Evolutionary conservation across 805 yeast species (phyloP).

Genomic region (Cyberlindnera saturnus): DNA sequence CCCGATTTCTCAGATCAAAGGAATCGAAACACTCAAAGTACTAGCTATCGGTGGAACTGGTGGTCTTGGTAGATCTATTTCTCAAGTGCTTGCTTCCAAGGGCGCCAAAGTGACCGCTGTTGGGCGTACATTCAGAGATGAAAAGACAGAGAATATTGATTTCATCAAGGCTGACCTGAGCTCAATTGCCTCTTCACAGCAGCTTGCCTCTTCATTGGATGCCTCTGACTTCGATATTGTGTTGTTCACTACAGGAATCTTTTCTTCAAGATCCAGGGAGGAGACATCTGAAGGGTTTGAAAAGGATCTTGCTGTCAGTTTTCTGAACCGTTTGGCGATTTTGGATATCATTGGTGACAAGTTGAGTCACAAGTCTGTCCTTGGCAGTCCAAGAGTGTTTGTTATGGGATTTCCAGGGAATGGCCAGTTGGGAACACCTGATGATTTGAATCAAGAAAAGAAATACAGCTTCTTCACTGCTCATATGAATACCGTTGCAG

Average conservation of each 20-base stretch:
- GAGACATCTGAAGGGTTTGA: slow-evolving; percentile 34
- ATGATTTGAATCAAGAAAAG: slow-evolving; percentile 30
- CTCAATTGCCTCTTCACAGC: slow-evolving; percentile 21
- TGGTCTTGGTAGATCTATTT: slow-evolving; percentile 34
- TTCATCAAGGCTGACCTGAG: slow-evolving; percentile 31
- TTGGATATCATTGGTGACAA: slow-evolving; percentile 23
- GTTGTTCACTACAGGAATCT: slow-evolving; percentile 36
- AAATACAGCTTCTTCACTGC: slow-evolving; percentile 24
- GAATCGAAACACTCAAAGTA: slow-evolving; percentile 1
- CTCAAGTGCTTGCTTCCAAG: slow-evolving; percentile 17
- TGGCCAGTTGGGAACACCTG: slow-evolving; percentile 26
- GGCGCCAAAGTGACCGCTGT: slow-evolving; percentile 32
- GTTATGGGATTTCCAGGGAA: slow-evolving; percentile 36
- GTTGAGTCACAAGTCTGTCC: slow-evolving; percentile 10
- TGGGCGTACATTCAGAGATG: slow-evolving; percentile 30
- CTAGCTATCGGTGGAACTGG: slow-evolving; percentile 36
- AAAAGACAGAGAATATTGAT: slow-evolving; percentile 18
- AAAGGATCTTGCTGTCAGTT: slow-evolving; percentile 33
- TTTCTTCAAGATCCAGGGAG: slow-evolving; percentile 27
- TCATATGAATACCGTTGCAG: slow-evolving; percentile 38
- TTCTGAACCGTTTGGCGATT: slow-evolving; percentile 29
- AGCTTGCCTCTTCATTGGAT: slow-evolving; percentile 22
- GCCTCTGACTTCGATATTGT: slow-evolving; percentile 23
- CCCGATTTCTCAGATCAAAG: not conserved
- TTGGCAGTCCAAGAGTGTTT: slow-evolving; percentile 28